A percentile compares a stretch with the other conserved stretches of the same genome.
These are phyloP conservation scores for Solanum medicagineum DNA, from an alignment of 257 asterid genomes.

Conservation along the genomic window DNA sequence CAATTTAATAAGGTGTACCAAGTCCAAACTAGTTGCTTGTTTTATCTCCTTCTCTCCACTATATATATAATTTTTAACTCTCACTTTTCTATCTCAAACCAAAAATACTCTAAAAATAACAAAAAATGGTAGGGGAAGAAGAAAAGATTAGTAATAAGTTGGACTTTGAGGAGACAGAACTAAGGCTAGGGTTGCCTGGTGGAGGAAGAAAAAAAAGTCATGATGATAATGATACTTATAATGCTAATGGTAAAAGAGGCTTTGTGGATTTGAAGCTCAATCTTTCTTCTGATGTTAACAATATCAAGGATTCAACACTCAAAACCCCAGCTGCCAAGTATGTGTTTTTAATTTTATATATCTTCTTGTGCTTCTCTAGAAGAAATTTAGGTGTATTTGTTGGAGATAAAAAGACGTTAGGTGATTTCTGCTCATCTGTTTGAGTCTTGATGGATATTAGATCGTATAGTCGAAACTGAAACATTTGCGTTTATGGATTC, in stretches of 20 bases:
- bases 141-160: not conserved
- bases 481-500: not conserved
- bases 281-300: not conserved
- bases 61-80: not conserved
- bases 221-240: not conserved
- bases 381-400: not conserved
- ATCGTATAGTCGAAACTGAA: not conserved
- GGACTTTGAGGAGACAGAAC: slow-evolving; percentile 17
- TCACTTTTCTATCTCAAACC: not conserved
- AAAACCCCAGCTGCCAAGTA: not conserved
- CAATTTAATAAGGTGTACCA: not conserved
- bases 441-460: not conserved
- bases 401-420: not conserved
- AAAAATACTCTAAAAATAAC: not conserved
- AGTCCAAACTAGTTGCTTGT: not conserved
- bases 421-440: not conserved
- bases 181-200: slow-evolving; percentile 13
- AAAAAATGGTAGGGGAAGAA: not conserved
- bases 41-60: not conserved
- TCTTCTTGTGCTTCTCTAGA: not conserved
- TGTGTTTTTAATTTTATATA: not conserved
- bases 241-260: slow-evolving; percentile 11
- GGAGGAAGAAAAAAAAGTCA: not conserved
- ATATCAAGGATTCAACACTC: not conserved
- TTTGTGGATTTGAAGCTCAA: slow-evolving; percentile 15